Base-by-base conservation (phyloP, 768 basidiomycete genomes). In the Jaapia argillacea region DNA sequence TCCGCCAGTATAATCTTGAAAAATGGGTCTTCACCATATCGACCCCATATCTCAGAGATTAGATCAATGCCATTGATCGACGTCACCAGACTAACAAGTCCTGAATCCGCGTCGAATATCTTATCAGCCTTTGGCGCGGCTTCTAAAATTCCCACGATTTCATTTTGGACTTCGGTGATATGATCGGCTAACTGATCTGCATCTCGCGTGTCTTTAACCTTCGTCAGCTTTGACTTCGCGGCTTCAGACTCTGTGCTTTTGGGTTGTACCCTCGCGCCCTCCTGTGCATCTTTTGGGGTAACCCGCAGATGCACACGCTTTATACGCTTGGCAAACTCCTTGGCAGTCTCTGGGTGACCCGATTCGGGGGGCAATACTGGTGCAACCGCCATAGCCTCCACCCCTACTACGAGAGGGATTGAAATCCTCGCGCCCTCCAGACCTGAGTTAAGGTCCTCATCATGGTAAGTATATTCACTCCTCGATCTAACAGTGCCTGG, bases 1-100 rank as follows among this genome's bases (percentile, higher is more conserved):
- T 39, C 13, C 31, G 31, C 31, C 31, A 33, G 31, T n/a, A n/a
- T n/a, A 16, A 10, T 10, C 16, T 33, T 33, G 42, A 64, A 68
- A 45, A 63, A 65, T 0, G 39, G 4, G 38, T 68, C 64, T 6
- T 58, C 48, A 0, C 1, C 10, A 38, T 66, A 66, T 12, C 49
- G 47, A 0, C 48, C 47, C 31, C 31, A 10, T 10, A 33, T 10
- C 10, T 16, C 10, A 16, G 10, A 10, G 16, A 16, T 10, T 10
- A 33, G 16, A 16, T 33, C 31, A 16, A 33, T 33, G 31, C n/a
- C n/a, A n/a, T n/a, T n/a, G n/a, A n/a, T n/a, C n/a, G n/a, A n/a
- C n/a, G n/a, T n/a, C n/a, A n/a, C n/a, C n/a, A n/a, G n/a, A n/a
- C n/a, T n/a, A n/a, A n/a, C n/a, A n/a, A n/a, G n/a, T n/a, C n/a